phyloP scores from a whole-genome alignment of 805 yeast species.

The Komagataella pastoris region DNA sequence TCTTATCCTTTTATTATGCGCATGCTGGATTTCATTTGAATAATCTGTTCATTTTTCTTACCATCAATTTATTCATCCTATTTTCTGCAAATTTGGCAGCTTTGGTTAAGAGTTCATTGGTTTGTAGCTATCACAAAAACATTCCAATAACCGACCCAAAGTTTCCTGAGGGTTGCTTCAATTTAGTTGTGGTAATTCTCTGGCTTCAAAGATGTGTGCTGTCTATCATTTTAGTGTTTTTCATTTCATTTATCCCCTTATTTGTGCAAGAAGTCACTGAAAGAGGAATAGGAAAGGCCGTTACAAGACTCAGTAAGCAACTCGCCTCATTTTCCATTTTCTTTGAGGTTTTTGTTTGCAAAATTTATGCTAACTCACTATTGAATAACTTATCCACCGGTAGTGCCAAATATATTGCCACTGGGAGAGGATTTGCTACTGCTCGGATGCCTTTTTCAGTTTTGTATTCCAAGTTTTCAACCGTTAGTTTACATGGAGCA shows the following conservation, averaged over 20 bases:
- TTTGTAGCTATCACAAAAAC: slow-evolving; percentile 54
- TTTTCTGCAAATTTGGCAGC: slow-evolving; percentile 73
- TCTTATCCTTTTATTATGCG: slow-evolving; percentile 88
- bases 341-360: slow-evolving; percentile 93
- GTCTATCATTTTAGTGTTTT: slow-evolving; percentile 85
- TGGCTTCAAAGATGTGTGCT: slow-evolving; percentile 87
- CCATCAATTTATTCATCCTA: slow-evolving; percentile 76
- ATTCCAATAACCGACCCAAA: slow-evolving; percentile 63
- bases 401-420: slow-evolving; percentile 83
- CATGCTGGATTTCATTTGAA: slow-evolving; percentile 95
- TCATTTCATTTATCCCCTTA: slow-evolving; percentile 81
- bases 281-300: slow-evolving; percentile 69
- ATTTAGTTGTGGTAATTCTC: slow-evolving; percentile 66
- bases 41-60: slow-evolving; percentile 74
- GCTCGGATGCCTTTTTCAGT: slow-evolving; percentile 60
- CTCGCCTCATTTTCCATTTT: slow-evolving; percentile 74
- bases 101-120: slow-evolving; percentile 54
- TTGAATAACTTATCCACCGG: slow-evolving; percentile 72
- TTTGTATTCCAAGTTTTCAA: slow-evolving; percentile 66
- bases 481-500: slow-evolving; percentile 69
- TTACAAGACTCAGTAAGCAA: slow-evolving; percentile 56
- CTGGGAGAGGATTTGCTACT: slow-evolving; percentile 92
- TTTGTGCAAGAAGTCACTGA: slow-evolving; percentile 81
- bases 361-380: slow-evolving; percentile 74
- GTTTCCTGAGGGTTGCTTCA: slow-evolving; percentile 74